Evolutionary conservation across 768 basidiomycete genomes (phyloP).

Genomic region (Suillus decipiens): DNA sequence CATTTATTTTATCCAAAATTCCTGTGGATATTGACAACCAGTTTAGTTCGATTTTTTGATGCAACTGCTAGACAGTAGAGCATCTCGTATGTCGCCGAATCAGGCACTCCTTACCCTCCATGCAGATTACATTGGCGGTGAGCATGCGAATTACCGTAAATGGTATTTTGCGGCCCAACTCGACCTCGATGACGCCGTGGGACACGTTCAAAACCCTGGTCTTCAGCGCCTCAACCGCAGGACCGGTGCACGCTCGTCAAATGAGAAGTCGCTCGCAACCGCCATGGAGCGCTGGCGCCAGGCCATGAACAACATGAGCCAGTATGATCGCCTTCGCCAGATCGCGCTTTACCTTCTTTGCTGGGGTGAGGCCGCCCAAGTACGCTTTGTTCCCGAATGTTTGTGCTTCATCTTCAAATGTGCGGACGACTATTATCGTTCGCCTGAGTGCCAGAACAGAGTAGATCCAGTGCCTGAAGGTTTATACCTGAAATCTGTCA

Average conservation of each 20-base stretch:
- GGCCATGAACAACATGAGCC: conserved; percentile 98
- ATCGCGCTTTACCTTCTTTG: conserved; percentile 93
- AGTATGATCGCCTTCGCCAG: conserved; percentile 95
- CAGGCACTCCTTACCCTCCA: conserved; percentile 94
- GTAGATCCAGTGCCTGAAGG: conserved; percentile 94
- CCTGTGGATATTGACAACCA: conserved; percentile 13
- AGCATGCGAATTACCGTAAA: conserved; percentile 98
- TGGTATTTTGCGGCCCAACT: conserved; percentile 99
- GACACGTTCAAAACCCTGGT: conserved; percentile 89
- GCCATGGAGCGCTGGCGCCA: conserved; percentile 94
- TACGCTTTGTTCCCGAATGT: conserved; percentile 95
- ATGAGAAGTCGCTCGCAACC: conserved; percentile 69
- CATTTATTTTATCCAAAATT: conserved; percentile 9
- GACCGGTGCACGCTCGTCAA: conserved; percentile 54
- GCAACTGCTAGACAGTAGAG: conserved; percentile 95
- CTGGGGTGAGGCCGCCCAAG: conserved; percentile 98
- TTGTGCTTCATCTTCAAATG: conserved; percentile 99
- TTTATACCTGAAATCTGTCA: conserved; percentile 86
- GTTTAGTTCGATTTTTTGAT: conserved; percentile 93
- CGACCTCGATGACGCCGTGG: conserved; percentile 97
- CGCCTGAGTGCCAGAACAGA: conserved; percentile 94
- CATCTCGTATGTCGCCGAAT: conserved; percentile 95
- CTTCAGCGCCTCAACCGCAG: conserved; percentile 74
- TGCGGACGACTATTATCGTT: conserved; percentile 99
- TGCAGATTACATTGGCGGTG: conserved; percentile 98